Evolutionary conservation across 164 flowering plant species (phyloP).

Genomic region (Annona cherimola): DNA sequence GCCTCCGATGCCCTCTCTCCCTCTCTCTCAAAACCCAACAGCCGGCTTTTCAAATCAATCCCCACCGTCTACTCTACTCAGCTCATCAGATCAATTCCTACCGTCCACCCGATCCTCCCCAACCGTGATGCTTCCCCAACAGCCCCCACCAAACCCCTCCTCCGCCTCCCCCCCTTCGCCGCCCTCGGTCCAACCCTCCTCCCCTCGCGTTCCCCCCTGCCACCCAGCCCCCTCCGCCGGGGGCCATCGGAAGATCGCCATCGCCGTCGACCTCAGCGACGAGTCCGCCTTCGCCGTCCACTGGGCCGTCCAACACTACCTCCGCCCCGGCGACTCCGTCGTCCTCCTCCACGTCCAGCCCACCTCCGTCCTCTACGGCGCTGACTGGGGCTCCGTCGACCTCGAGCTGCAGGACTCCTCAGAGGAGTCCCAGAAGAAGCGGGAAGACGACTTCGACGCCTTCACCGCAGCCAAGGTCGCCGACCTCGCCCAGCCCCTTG

Average conservation of each 20-base stretch:
- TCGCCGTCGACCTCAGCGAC: slow-evolving; percentile 78
- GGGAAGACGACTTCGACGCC: slow-evolving; percentile 54
- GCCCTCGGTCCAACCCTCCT: slow-evolving; percentile 17
- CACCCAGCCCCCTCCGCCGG: slow-evolving; percentile 26
- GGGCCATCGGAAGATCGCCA: slow-evolving; percentile 48
- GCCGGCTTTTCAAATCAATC: no score
- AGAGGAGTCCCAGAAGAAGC: slow-evolving; percentile 41
- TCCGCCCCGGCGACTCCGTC: slow-evolving; percentile 73
- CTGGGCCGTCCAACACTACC: slow-evolving; percentile 82
- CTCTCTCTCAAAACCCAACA: no score
- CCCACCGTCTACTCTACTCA: no score
- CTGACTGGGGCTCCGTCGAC: slow-evolving; percentile 65
- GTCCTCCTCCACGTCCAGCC: slow-evolving; percentile 73
- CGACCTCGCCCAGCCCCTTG: slow-evolving; percentile 48
- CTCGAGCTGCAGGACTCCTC: slow-evolving; percentile 18
- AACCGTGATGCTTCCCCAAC: neutral
- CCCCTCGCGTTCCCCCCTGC: slow-evolving; percentile 36
- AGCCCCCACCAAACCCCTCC: neutral
- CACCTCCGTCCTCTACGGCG: slow-evolving; percentile 70
- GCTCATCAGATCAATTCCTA: neutral
- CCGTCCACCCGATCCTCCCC: neutral
- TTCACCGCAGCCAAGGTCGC: slow-evolving; percentile 47
- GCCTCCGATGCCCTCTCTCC: no score
- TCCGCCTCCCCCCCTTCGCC: neutral
- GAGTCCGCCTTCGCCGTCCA: slow-evolving; percentile 76